These are phyloP conservation scores for Diddensiella transvaalensis DNA, from an alignment of 805 yeast species.

Conservation along the genomic window DNA sequence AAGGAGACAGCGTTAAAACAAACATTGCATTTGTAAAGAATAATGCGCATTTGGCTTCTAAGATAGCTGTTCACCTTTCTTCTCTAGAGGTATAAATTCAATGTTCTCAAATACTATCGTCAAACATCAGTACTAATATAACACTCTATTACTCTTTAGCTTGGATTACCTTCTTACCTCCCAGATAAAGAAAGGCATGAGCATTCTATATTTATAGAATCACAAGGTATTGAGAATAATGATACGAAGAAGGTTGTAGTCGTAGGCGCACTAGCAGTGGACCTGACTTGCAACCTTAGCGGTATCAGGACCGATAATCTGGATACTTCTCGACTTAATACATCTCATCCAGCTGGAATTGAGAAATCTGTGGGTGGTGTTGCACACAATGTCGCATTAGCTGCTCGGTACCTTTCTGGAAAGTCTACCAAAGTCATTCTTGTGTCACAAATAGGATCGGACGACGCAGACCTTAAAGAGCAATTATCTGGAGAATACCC, in stretches of 20 bases:
- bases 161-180: constrained; percentile 1
- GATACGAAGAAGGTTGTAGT: too few relatives aligned
- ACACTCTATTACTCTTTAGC: not conserved
- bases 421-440: constrained; percentile 37
- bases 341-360: constrained; percentile 71
- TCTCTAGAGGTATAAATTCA: constrained; percentile 34
- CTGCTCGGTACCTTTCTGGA: constrained; percentile 40
- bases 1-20: constrained; percentile 65
- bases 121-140: not conserved
- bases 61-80: constrained; percentile 56
- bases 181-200: too few relatives aligned
- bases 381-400: constrained; percentile 73
- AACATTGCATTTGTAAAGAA: constrained; percentile 74
- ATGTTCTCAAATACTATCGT: too few relatives aligned
- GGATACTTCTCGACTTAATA: constrained; percentile 31
- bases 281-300: constrained; percentile 54
- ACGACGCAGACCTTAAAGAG: constrained; percentile 30
- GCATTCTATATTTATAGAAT: too few relatives aligned
- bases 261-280: constrained; percentile 76
- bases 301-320: constrained; percentile 29
- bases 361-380: constrained; percentile 73
- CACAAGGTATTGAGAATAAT: too few relatives aligned
- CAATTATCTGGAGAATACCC: constrained; percentile 27
- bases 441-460: constrained; percentile 61
- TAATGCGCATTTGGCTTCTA: constrained; percentile 66